Base-by-base conservation (phyloP, 345 rosid genomes). In the Murraya koenigii region DNA sequence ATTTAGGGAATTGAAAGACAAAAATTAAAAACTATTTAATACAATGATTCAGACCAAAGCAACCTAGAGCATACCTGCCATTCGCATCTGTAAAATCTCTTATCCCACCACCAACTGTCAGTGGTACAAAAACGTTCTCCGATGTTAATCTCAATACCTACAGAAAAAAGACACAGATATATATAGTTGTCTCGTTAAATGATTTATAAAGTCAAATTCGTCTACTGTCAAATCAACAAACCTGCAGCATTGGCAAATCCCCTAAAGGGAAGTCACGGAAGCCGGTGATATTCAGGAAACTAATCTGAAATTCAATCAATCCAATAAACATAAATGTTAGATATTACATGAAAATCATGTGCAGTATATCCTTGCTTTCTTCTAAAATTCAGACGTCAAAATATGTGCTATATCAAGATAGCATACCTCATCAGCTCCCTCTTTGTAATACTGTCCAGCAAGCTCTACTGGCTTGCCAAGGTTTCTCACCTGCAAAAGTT, bases 101-200 rank as follows among this genome's bases (percentile, higher is more conserved):
- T 69, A 96, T 91, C 75, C 99, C 98, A 86, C 99, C 99, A 85
- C 99, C 99, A 77, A 96, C 98, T 13, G 98, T 90, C 78, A 96
- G 85, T 15, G 99, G 99, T 52, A 94, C 99, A 89, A 96, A 96
- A 76, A 94, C 99, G 84, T 93, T 96, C 84, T 92, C 93, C 61
- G 97, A 96, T 54, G 99, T 85, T 81, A 72, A 63, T 86, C 99
- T 91, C 87, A 96, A 78, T n/a, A 96, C 97, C 98, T 94, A 76
- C 75, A 85, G 38, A 79, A 41, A 41, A 9, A 41, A 11, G 32
- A 30, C 32, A 30, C 32, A 30, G 32, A 30, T n/a, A n/a, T n/a
- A n/a, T n/a, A 17, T 69, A 20, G 22, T 66, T 75, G 26, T 26
- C 11, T 58, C 28, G 33, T 8, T 19, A 68, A 35, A 62, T 49